These are phyloP conservation scores for Annulohypoxylon truncatum DNA, from an alignment of 2,329 filamentous ascomycete genomes.

Conservation along the genomic window DNA sequence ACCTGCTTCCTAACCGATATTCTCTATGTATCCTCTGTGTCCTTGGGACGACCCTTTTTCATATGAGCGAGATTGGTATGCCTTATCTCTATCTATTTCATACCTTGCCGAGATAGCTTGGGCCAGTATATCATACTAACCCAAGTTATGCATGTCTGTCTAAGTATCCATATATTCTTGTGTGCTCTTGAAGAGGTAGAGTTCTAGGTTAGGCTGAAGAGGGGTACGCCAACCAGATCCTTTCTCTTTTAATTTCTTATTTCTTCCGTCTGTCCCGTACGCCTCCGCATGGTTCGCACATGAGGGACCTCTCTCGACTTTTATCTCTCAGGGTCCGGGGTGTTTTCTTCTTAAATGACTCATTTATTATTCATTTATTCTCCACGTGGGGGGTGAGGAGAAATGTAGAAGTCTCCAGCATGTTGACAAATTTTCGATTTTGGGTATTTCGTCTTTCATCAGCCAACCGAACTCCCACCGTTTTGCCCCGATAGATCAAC, in stretches of 20 bases:
- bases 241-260: conserved; percentile 14
- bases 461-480: conserved; percentile 4
- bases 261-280: conserved; percentile 30
- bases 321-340: conserved; percentile 9
- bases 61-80: conserved; percentile 17
- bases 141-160: conserved; percentile 18
- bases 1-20: not conserved
- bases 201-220: conserved; percentile 37
- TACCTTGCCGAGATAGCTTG: not conserved
- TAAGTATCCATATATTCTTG: conserved; percentile 6
- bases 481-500: conserved; percentile 17
- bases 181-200: conserved; percentile 8
- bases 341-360: conserved; percentile 30
- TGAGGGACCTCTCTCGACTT: conserved; percentile 8
- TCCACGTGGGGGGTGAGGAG: conserved; percentile 25
- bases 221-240: conserved; percentile 28
- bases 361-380: conserved; percentile 29
- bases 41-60: conserved; percentile 2
- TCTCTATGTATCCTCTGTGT: conserved; percentile 2
- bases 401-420: not conserved
- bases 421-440: not conserved
- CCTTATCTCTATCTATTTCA: conserved; percentile 7
- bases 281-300: conserved; percentile 3
- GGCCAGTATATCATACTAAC: not conserved
- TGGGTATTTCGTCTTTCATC: not conserved